Evolutionary conservation across 2,329 filamentous ascomycete genomes (phyloP).

Genomic region (Magnaporthiopsis poae): DNA sequence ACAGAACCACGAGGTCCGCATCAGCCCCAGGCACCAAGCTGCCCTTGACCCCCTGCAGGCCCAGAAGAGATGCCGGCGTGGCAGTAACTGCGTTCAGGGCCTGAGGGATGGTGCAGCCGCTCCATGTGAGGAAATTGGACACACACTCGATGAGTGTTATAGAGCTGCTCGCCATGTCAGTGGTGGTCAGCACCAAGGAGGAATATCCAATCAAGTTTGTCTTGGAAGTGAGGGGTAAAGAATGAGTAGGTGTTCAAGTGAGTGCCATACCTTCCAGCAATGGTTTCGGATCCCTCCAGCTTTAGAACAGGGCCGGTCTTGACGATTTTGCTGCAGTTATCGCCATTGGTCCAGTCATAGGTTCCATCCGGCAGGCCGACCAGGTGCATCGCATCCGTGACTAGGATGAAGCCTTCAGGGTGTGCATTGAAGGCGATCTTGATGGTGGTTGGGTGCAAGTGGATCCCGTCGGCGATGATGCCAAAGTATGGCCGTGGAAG

Average conservation of each 20-base stretch:
- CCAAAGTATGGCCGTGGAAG: slow-evolving; percentile 66
- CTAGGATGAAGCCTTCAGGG: slow-evolving; percentile 73
- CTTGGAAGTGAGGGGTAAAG: too few species aligned
- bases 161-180: slow-evolving; percentile 34
- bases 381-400: slow-evolving; percentile 86
- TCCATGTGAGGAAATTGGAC: slow-evolving; percentile 71
- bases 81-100: slow-evolving; percentile 64
- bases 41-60: slow-evolving; percentile 58
- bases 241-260: too few species aligned
- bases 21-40: slow-evolving; percentile 52
- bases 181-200: not conserved
- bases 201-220: too few species aligned
- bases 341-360: slow-evolving; percentile 76
- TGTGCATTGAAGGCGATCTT: slow-evolving; percentile 84
- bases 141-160: slow-evolving; percentile 72
- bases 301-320: slow-evolving; percentile 66
- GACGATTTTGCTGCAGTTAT: slow-evolving; percentile 46
- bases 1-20: slow-evolving; percentile 60
- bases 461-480: slow-evolving; percentile 82
- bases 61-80: slow-evolving; percentile 69
- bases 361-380: slow-evolving; percentile 73
- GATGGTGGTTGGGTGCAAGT: slow-evolving; percentile 77
- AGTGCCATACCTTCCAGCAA: slow-evolving; percentile 58
- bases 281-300: slow-evolving; percentile 67
- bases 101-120: slow-evolving; percentile 55